These are phyloP conservation scores for Amphirosellinia nigrospora DNA, from an alignment of 495 filamentous ascomycete genomes.

Conservation along the genomic window DNA sequence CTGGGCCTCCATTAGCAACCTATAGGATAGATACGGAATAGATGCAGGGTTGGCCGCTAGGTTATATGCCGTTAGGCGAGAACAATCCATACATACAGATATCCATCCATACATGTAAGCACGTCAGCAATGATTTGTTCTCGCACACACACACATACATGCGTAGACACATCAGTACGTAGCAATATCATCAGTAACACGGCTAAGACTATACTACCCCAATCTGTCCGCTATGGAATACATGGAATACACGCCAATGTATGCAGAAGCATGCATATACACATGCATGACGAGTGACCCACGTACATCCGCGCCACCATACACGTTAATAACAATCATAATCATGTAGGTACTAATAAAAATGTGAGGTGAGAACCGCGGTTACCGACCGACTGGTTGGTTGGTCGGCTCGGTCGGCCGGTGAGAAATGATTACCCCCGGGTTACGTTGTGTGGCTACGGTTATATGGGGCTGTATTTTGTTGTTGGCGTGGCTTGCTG, in stretches of 20 bases:
- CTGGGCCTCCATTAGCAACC: not conserved
- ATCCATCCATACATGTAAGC: constrained; percentile 14
- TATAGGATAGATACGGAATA: constrained; percentile 10
- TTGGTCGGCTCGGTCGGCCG: constrained; percentile 23
- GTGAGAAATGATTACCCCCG: constrained; percentile 11
- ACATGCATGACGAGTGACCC: constrained; percentile 2
- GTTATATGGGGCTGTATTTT: not conserved
- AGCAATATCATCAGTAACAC: constrained; percentile 17
- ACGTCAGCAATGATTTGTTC: constrained; percentile 20
- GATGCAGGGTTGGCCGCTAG: constrained; percentile 14
- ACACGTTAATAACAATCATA: constrained; percentile 12
- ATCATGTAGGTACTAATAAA: not conserved
- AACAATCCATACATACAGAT: not conserved
- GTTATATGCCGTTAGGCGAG: constrained; percentile 22
- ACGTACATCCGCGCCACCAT: not conserved
- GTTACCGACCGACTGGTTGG: constrained; percentile 19
- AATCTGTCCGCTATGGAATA: constrained; percentile 13
- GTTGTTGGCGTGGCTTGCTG: constrained; percentile 6
- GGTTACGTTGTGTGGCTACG: constrained; percentile 14
- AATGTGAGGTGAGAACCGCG: constrained; percentile 19
- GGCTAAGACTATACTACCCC: constrained; percentile 20
- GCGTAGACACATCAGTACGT: constrained; percentile 9
- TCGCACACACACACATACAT: constrained; percentile 7
- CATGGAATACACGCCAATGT: constrained; percentile 16
- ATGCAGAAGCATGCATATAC: constrained; percentile 18